Conservation (phyloP, 179 eudicot genomes). For the Nepenthes alata region DNA sequence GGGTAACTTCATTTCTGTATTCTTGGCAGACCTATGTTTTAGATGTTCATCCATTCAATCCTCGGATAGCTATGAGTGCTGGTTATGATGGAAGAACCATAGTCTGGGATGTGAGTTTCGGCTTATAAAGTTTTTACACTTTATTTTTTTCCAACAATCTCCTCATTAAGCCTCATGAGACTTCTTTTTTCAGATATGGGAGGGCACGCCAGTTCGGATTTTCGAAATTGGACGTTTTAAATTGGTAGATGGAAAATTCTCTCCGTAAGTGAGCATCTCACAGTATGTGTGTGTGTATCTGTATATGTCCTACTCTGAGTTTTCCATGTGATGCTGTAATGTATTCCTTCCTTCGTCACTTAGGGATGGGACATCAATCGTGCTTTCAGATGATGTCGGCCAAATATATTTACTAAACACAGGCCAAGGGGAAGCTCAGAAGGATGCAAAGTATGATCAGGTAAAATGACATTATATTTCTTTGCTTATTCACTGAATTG, state of each 20-base stretch:
- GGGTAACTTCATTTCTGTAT: conserved; percentile 1
- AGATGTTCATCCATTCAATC: conserved; percentile 96
- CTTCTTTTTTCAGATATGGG: conserved; percentile 67
- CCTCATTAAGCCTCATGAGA: not conserved
- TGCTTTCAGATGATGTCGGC: conserved; percentile 92
- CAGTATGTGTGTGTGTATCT: not conserved
- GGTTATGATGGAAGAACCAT: conserved; percentile 98
- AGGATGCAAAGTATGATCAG: conserved; percentile 91
- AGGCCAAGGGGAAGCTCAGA: conserved; percentile 85
- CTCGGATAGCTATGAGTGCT: conserved; percentile 99
- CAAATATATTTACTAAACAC: conserved; percentile 73
- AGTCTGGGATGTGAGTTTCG: conserved; percentile 86
- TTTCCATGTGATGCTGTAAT: not conserved
- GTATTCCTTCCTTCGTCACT: conserved; percentile 13
- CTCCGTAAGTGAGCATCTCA: conserved; percentile 57
- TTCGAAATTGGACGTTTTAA: conserved; percentile 87
- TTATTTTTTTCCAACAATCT: not conserved
- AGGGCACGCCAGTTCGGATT: conserved; percentile 74
- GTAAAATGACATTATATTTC: conserved; percentile 19
- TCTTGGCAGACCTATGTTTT: conserved; percentile 75
- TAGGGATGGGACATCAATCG: conserved; percentile 96
- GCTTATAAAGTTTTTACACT: not conserved
- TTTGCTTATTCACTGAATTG: not conserved
- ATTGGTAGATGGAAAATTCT: conserved; percentile 96
- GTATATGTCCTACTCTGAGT: not conserved